Evolutionary conservation across 108 stramenopile species (phyloP).

Genomic region (Cylindrotheca fusiformis): DNA sequence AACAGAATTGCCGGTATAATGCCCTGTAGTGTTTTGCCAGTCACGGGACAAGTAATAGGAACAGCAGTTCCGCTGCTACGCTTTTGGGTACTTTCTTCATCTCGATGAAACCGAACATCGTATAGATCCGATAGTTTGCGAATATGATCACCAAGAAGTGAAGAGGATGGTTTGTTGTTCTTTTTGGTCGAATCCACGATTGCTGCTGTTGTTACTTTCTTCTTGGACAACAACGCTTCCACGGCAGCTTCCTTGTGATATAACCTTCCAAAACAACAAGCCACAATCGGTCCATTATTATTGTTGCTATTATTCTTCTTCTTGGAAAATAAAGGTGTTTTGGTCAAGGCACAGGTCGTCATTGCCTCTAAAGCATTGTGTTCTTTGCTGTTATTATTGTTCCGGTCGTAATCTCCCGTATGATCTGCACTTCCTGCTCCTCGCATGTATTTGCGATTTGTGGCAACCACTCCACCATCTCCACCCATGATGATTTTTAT

Average conservation of each 20-base stretch:
- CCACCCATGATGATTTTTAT: slow-evolving; percentile 87
- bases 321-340: slow-evolving; percentile 30
- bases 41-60: slow-evolving; percentile 61
- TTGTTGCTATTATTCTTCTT: slow-evolving; percentile 1
- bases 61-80: background rate
- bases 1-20: slow-evolving; percentile 47
- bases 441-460: slow-evolving; percentile 77
- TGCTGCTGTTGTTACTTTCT: slow-evolving; percentile 10
- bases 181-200: background rate
- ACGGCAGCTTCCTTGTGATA: slow-evolving; percentile 75
- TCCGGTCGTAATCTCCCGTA: slow-evolving; percentile 50
- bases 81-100: background rate
- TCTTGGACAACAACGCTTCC: slow-evolving; percentile 64
- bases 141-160: slow-evolving; percentile 44
- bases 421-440: slow-evolving; percentile 76
- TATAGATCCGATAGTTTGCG: slow-evolving; percentile 72
- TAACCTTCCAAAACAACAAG: slow-evolving; percentile 66
- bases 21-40: slow-evolving; percentile 65
- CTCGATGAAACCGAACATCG: slow-evolving; percentile 52
- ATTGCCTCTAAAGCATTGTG: slow-evolving; percentile 33
- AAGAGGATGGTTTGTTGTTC: background rate
- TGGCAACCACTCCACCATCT: slow-evolving; percentile 85
- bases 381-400: slow-evolving; percentile 25
- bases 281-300: slow-evolving; percentile 45
- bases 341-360: slow-evolving; percentile 62